phyloP scores from a whole-genome alignment of 1,284 basidiomycete genomes.

The Puccinia horiana region DNA sequence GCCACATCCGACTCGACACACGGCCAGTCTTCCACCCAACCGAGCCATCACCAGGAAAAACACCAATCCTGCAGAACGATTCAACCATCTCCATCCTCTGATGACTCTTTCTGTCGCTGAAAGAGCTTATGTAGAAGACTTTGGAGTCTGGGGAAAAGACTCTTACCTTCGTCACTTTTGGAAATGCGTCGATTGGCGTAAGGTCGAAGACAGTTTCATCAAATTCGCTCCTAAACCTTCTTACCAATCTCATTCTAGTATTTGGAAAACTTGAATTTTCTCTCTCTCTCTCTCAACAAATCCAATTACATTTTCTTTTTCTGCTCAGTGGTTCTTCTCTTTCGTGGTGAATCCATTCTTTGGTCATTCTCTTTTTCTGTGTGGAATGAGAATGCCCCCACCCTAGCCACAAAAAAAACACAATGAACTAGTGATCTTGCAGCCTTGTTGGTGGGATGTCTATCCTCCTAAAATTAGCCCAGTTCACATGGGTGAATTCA shows the following conservation, averaged over 20 bases:
- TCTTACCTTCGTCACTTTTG: slow-evolving; percentile 87
- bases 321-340: not conserved
- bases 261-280: slow-evolving; percentile 29
- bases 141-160: slow-evolving; percentile 88
- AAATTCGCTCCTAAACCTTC: slow-evolving; percentile 19
- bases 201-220: slow-evolving; percentile 64
- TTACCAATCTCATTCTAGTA: slow-evolving; percentile 26
- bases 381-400: not conserved
- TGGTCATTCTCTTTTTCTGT: not conserved
- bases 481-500: too few relatives aligned
- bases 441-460: too few relatives aligned
- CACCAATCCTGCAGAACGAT: slow-evolving; percentile 15
- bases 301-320: not conserved
- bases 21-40: not conserved
- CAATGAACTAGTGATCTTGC: too few relatives aligned
- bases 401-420: too few relatives aligned
- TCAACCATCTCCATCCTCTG: slow-evolving; percentile 37
- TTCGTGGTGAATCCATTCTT: not conserved
- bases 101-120: slow-evolving; percentile 15
- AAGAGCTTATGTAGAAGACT: slow-evolving; percentile 26
- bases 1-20: slow-evolving; percentile 6
- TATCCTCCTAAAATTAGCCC: too few relatives aligned
- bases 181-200: slow-evolving; percentile 81
- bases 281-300: not conserved
- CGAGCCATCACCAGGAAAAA: slow-evolving; percentile 17